Conservation (phyloP, 192 early-diverging fungal genomes). For the Linnemannia exigua region DNA sequence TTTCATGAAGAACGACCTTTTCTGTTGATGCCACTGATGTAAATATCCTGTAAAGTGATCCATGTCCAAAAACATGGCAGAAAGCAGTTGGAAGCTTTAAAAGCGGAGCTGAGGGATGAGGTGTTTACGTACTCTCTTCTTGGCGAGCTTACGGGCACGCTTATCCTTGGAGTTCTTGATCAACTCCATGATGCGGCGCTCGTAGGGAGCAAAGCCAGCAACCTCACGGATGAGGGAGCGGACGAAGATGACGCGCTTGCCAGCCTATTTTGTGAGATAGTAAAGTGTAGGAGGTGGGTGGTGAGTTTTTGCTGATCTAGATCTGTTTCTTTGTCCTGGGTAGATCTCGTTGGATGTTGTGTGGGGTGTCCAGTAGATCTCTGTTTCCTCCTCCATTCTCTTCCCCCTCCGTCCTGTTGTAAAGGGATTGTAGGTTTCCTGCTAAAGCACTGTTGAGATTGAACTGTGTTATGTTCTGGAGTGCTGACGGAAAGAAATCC, state of each 20-base stretch:
- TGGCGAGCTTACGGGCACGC: conserved; percentile 98
- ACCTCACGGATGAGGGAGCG: conserved; percentile 97
- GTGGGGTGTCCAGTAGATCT: background rate
- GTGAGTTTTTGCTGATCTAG: conserved; percentile 1
- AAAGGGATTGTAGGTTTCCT: background rate
- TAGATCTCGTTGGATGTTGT: background rate
- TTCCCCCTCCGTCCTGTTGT: background rate
- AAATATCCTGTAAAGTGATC: background rate
- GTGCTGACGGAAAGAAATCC: background rate
- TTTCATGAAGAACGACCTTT: too few relatives aligned
- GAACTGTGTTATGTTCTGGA: background rate
- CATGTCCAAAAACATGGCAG: background rate
- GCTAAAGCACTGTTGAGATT: too few relatives aligned
- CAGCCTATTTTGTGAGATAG: conserved; percentile 19
- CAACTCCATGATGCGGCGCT: conserved; percentile 99
- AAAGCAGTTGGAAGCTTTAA: background rate
- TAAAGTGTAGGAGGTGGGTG: background rate
- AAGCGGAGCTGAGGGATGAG: too few relatives aligned
- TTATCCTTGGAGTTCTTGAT: conserved; percentile 99
- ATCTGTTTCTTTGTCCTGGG: conserved; percentile 5
- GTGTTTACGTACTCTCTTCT: conserved; percentile 90
- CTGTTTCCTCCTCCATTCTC: background rate
- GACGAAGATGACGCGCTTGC: conserved; percentile 90
- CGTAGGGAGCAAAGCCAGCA: conserved; percentile 97
- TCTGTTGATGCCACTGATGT: too few relatives aligned